Evolutionary conservation across 2,329 filamentous ascomycete genomes (phyloP).

Genomic region (Parasarocladium wereldwijsianum): DNA sequence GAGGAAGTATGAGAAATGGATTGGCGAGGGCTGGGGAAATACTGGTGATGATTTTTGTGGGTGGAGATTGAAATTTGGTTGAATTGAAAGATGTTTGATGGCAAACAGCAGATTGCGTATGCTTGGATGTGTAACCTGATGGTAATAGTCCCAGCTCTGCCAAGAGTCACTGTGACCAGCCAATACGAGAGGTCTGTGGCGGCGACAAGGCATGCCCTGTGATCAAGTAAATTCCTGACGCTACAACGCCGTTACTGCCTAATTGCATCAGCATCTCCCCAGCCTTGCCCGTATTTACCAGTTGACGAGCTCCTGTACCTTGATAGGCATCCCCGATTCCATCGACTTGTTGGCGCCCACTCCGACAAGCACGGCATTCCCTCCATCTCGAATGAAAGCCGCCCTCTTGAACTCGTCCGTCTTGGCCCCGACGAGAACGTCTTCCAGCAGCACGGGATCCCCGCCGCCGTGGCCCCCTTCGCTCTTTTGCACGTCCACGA

Average conservation of each 20-base stretch:
- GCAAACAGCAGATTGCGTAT: too few relatives aligned
- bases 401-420: slow-evolving; percentile 22
- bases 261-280: background rate
- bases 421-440: slow-evolving; percentile 23
- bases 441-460: slow-evolving; percentile 26
- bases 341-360: slow-evolving; percentile 28
- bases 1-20: too few relatives aligned
- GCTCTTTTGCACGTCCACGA: slow-evolving; percentile 23
- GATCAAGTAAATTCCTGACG: too few relatives aligned
- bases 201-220: too few relatives aligned
- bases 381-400: slow-evolving; percentile 27
- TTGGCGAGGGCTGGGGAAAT: too few relatives aligned
- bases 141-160: too few relatives aligned
- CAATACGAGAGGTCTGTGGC: too few relatives aligned
- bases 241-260: background rate
- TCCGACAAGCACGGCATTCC: slow-evolving; percentile 26
- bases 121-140: too few relatives aligned
- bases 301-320: slow-evolving; percentile 10
- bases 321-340: slow-evolving; percentile 10
- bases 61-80: too few relatives aligned
- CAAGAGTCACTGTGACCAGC: too few relatives aligned
- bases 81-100: too few relatives aligned
- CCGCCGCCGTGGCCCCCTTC: slow-evolving; percentile 30
- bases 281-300: slow-evolving; percentile 5
- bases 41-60: too few relatives aligned